These are phyloP conservation scores for Inosperma sp. DNA, from an alignment of 768 basidiomycete species.

Conservation along the genomic window DNA sequence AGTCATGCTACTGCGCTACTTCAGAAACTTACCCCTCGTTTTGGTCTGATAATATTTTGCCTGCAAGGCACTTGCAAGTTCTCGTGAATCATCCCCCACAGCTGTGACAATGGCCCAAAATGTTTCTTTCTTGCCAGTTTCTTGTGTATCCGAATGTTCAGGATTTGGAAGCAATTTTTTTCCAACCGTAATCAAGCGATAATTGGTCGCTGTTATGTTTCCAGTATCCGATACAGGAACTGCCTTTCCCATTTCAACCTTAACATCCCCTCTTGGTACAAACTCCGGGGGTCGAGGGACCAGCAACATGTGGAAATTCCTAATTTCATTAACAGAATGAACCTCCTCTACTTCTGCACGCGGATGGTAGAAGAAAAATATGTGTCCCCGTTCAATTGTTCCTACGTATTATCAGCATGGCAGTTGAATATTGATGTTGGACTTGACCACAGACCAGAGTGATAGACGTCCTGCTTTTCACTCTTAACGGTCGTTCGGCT, in stretches of 20 bases:
- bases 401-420: too few species aligned
- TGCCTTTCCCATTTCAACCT: slow-evolving; percentile 38
- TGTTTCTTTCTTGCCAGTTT: slow-evolving; percentile 37
- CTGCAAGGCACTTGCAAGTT: slow-evolving; percentile 45
- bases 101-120: slow-evolving; percentile 52
- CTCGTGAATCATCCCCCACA: slow-evolving; percentile 47
- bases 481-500: slow-evolving; percentile 16
- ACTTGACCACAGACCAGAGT: slow-evolving; percentile 14
- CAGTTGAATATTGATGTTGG: not conserved
- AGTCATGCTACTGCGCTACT: not conserved
- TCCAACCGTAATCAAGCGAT: slow-evolving; percentile 49
- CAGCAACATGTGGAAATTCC: slow-evolving; percentile 56
- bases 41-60: slow-evolving; percentile 56
- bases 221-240: slow-evolving; percentile 47
- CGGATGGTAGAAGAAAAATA: slow-evolving; percentile 64
- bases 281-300: slow-evolving; percentile 42
- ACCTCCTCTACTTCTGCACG: slow-evolving; percentile 50
- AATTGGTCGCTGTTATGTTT: slow-evolving; percentile 31
- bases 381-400: slow-evolving; percentile 53
- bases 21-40: slow-evolving; percentile 44
- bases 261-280: slow-evolving; percentile 36
- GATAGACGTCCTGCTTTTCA: slow-evolving; percentile 14
- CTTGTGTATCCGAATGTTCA: slow-evolving; percentile 22
- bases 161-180: slow-evolving; percentile 57
- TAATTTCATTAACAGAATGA: slow-evolving; percentile 52